phyloP scores from a whole-genome alignment of 2,329 filamentous ascomycete species.

The Leptographium radiaticola region DNA sequence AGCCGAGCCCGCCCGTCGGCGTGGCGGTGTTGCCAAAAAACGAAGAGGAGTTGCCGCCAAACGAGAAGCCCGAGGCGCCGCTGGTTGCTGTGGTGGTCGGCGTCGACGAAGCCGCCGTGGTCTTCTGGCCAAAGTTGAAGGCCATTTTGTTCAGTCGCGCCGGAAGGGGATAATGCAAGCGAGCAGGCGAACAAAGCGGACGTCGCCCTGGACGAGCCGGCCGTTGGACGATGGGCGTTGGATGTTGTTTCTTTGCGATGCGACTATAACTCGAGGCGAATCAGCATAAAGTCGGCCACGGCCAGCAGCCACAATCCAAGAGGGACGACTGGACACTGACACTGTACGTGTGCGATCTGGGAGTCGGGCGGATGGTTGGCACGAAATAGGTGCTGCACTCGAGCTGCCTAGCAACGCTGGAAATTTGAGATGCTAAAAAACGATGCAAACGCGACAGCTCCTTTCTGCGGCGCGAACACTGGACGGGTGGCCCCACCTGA shows the following conservation, averaged over 20 bases:
- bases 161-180: neutral
- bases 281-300: neutral
- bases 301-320: too few relatives aligned
- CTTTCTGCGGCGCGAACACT: neutral
- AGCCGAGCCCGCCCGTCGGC: constrained; percentile 15
- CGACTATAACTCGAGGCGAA: neutral
- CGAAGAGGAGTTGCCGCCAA: constrained; percentile 18
- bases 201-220: neutral
- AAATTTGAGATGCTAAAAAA: constrained; percentile 1
- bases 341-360: neutral
- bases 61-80: constrained; percentile 18
- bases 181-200: neutral
- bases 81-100: constrained; percentile 22
- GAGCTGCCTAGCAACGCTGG: constrained; percentile 1
- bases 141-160: constrained; percentile 7
- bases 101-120: constrained; percentile 22
- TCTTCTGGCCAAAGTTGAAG: constrained; percentile 18
- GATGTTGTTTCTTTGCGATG: neutral
- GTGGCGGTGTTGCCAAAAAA: constrained; percentile 28
- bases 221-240: neutral
- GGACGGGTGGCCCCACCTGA: neutral
- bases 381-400: neutral
- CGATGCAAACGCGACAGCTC: neutral
- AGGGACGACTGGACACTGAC: too few relatives aligned
- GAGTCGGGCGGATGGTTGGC: neutral